A percentile compares a stretch with the other conserved stretches of the same genome.
Evolutionary conservation across 108 stramenopile species (phyloP).

Genomic region (Aurantiochytrium sp.): DNA sequence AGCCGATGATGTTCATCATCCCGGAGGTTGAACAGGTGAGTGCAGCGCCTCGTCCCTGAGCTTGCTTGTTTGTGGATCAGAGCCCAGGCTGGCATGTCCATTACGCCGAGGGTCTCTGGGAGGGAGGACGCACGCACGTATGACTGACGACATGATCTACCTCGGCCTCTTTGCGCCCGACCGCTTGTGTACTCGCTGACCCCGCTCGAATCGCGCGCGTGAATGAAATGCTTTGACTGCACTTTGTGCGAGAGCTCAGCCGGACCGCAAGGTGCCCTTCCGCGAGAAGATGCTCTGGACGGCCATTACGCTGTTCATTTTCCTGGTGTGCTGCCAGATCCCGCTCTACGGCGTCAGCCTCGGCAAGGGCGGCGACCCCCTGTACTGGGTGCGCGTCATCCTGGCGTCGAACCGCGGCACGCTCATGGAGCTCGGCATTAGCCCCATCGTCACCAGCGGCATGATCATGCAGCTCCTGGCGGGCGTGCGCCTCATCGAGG

Average conservation of each 20-base stretch:
- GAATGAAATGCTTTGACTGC: too few species aligned
- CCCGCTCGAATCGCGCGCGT: too few species aligned
- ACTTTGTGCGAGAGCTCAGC: neutral
- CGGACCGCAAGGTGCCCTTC: slow-evolving; percentile 42
- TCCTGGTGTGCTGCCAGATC: slow-evolving; percentile 98
- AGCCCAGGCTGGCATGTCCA: neutral
- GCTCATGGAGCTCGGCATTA: slow-evolving; percentile 98
- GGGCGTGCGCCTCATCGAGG: slow-evolving; percentile 94
- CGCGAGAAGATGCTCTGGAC: slow-evolving; percentile 80
- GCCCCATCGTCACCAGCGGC: slow-evolving; percentile 89
- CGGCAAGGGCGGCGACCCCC: slow-evolving; percentile 95
- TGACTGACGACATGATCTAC: too few species aligned
- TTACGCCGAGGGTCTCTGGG: too few species aligned
- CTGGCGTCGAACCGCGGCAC: slow-evolving; percentile 99
- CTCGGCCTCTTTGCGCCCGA: too few species aligned
- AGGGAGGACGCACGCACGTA: too few species aligned
- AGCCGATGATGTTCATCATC: slow-evolving; percentile 45
- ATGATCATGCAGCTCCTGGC: slow-evolving; percentile 91
- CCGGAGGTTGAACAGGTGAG: slow-evolving; percentile 36
- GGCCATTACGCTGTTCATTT: slow-evolving; percentile 96
- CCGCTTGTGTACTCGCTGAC: too few species aligned
- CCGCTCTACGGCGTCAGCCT: slow-evolving; percentile 96
- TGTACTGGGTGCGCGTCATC: slow-evolving; percentile 99
- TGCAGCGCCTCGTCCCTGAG: neutral
- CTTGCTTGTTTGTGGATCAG: neutral